These are phyloP conservation scores for Dothiorella sarmentorum DNA, from an alignment of 2,329 filamentous ascomycete species.

Conservation along the genomic window DNA sequence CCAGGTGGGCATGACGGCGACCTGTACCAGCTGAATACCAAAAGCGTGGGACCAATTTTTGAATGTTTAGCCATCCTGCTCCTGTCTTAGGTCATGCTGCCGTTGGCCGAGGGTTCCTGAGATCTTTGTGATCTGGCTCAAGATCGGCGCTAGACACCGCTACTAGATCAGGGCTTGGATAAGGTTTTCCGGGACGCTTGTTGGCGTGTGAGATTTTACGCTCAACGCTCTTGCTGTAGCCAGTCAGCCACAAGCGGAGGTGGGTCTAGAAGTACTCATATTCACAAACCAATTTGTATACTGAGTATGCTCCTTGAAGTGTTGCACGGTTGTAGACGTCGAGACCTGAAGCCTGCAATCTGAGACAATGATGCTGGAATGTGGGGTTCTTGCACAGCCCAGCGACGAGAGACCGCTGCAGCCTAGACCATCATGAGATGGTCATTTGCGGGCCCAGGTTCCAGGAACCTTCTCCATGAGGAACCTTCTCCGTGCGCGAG, in stretches of 20 bases:
- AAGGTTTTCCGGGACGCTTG: conserved; percentile 5
- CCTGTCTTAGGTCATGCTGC: neutral
- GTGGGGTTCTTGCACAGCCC: neutral
- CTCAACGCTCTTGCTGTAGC: neutral
- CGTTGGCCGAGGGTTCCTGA: neutral
- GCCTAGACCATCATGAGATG: neutral
- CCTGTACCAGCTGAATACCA: neutral
- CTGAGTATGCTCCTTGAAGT: too few relatives aligned
- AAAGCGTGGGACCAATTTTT: neutral
- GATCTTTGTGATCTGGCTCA: neutral
- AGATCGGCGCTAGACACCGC: neutral
- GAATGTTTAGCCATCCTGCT: neutral
- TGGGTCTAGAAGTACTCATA: neutral
- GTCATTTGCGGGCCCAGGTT: neutral
- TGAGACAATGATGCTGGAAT: neutral
- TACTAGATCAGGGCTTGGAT: neutral
- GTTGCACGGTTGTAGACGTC: too few relatives aligned
- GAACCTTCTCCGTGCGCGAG: too few relatives aligned
- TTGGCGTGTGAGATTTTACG: neutral
- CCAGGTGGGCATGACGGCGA: neutral
- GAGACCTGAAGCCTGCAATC: neutral
- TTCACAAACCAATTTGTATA: too few relatives aligned
- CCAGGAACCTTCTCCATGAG: neutral
- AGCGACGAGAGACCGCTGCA: neutral
- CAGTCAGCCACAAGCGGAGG: neutral